Evolutionary conservation across 306 rosid genomes (phyloP).

Genomic region (Psophocarpus tetragonolobus): DNA sequence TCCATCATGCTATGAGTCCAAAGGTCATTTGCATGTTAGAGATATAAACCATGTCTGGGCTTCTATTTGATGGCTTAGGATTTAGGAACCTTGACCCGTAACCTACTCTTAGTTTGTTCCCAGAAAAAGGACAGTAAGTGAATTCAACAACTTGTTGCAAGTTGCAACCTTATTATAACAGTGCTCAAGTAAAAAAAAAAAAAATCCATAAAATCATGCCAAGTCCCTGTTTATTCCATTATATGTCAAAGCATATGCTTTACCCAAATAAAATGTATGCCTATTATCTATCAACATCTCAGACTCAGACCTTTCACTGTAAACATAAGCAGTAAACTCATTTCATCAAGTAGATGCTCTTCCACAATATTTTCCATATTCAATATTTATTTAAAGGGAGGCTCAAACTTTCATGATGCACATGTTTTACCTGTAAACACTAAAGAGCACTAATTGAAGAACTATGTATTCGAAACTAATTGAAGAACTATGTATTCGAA

Average conservation of each 20-base stretch:
- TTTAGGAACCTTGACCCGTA: conserved; percentile 16
- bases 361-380: not conserved
- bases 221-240: conserved; percentile 1
- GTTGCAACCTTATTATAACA: not conserved
- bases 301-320: not conserved
- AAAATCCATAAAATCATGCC: not conserved
- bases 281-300: conserved; percentile 23
- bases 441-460: not conserved
- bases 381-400: not conserved
- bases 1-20: conserved; percentile 7
- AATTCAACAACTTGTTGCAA: not conserved
- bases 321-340: not conserved
- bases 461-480: not conserved
- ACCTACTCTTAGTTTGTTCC: conserved; percentile 7
- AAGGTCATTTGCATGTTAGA: not conserved
- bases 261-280: not conserved
- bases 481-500: not conserved
- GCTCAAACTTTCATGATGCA: not conserved
- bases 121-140: not conserved
- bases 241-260: conserved; percentile 1
- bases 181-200: conserved; percentile 5
- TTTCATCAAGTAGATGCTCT: conserved; percentile 8
- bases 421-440: conserved; percentile 19
- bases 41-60: not conserved
- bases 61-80: not conserved